Evolutionary conservation across 345 rosid genomes (phyloP).

Genomic region (thale cress (Arabidopsis thaliana)): TAIR10.1 NC_003074.8:6615501-6616000

Average conservation of each 20-base stretch:
- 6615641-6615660: background rate
- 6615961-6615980: constrained; percentile 22
- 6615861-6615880: background rate
- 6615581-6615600: too few species aligned
- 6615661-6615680: background rate
- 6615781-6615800: constrained; percentile 34
- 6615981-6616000: constrained; percentile 4
- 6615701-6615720: constrained; percentile 39
- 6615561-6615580: too few species aligned
- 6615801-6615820: background rate
- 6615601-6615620: too few species aligned
- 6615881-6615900: background rate
- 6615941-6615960: constrained; percentile 23
- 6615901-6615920: background rate
- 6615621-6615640: constrained; percentile 9
- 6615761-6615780: constrained; percentile 41
- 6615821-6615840: background rate
- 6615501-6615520: background rate
- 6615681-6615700: constrained; percentile 22
- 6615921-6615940: constrained; percentile 1
- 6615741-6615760: background rate
- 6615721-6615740: constrained; percentile 14
- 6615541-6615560: too few species aligned
- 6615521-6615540: too few species aligned
- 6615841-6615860: background rate